Conservation (phyloP, 805 yeast genomes). For the Peterozyma xylosa region DNA sequence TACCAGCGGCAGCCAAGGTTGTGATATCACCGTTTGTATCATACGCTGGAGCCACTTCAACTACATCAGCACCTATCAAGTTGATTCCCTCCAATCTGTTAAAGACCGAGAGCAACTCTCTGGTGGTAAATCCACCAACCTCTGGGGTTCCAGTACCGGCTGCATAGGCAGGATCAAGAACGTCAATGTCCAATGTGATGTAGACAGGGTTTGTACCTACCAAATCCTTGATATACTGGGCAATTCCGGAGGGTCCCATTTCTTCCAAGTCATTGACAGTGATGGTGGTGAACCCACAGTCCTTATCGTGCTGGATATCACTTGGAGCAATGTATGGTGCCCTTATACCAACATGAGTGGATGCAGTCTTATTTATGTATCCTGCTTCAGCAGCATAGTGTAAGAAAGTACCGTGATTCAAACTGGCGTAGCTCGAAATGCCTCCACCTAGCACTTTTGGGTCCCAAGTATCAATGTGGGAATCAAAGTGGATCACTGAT, state of each 20-base stretch:
- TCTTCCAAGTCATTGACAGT: slow-evolving; percentile 41
- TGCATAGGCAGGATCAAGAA: slow-evolving; percentile 65
- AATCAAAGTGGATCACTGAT: slow-evolving; percentile 56
- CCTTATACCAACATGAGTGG: slow-evolving; percentile 57
- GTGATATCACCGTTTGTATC: slow-evolving; percentile 57
- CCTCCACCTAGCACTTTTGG: slow-evolving; percentile 61
- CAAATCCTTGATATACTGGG: slow-evolving; percentile 23
- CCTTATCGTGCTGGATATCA: slow-evolving; percentile 36
- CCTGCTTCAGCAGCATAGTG: slow-evolving; percentile 69
- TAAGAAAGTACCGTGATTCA: slow-evolving; percentile 64
- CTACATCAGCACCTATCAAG: slow-evolving; percentile 69
- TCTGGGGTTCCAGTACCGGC: slow-evolving; percentile 82
- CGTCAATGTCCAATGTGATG: slow-evolving; percentile 47
- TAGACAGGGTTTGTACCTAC: slow-evolving; percentile 35
- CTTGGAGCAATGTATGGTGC: slow-evolving; percentile 42
- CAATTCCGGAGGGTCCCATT: slow-evolving; percentile 29
- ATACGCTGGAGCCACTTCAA: slow-evolving; percentile 64
- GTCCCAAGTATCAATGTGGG: slow-evolving; percentile 67
- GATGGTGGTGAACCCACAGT: slow-evolving; percentile 40
- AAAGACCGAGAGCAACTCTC: slow-evolving; percentile 54
- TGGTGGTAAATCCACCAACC: slow-evolving; percentile 63
- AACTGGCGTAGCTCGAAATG: slow-evolving; percentile 44
- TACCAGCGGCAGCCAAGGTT: slow-evolving; percentile 58
- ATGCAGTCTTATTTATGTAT: slow-evolving; percentile 36
- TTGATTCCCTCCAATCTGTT: slow-evolving; percentile 55